Evolutionary conservation across 441 rosid species (phyloP).

Genomic region (Gossypium schwendimanii): DNA sequence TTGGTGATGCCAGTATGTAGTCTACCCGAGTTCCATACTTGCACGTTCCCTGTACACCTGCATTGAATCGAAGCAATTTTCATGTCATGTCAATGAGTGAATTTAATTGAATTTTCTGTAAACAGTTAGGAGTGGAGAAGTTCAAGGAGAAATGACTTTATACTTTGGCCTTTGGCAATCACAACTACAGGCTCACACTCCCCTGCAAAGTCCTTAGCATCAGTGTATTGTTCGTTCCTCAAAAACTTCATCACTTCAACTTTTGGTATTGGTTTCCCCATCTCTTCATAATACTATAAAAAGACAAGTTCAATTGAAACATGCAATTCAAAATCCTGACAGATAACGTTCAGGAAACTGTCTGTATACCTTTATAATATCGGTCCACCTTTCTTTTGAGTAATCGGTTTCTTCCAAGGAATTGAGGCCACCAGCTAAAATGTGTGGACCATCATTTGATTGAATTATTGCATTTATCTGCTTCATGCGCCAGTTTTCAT

Average conservation of each 20-base stretch:
- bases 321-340: neutral
- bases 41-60: slow-evolving; percentile 95
- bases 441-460: slow-evolving; percentile 54
- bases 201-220: slow-evolving; percentile 83
- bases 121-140: neutral
- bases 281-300: slow-evolving; percentile 71
- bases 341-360: neutral
- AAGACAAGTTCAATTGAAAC: neutral
- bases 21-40: slow-evolving; percentile 89
- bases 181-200: slow-evolving; percentile 82
- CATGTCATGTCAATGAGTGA: neutral
- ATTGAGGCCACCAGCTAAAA: slow-evolving; percentile 86
- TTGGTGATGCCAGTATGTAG: slow-evolving; percentile 68
- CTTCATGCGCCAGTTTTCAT: slow-evolving; percentile 91
- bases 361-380: slow-evolving; percentile 57
- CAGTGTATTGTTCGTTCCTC: slow-evolving; percentile 63
- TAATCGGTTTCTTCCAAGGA: slow-evolving; percentile 80
- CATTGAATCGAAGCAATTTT: neutral
- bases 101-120: neutral
- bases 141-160: neutral
- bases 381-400: slow-evolving; percentile 81
- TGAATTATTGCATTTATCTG: slow-evolving; percentile 70
- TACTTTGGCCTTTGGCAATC: slow-evolving; percentile 95
- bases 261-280: slow-evolving; percentile 91
- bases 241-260: slow-evolving; percentile 76